Evolutionary conservation across 305 asterid species (phyloP).

Genomic region (Fraxinus nigra): DNA sequence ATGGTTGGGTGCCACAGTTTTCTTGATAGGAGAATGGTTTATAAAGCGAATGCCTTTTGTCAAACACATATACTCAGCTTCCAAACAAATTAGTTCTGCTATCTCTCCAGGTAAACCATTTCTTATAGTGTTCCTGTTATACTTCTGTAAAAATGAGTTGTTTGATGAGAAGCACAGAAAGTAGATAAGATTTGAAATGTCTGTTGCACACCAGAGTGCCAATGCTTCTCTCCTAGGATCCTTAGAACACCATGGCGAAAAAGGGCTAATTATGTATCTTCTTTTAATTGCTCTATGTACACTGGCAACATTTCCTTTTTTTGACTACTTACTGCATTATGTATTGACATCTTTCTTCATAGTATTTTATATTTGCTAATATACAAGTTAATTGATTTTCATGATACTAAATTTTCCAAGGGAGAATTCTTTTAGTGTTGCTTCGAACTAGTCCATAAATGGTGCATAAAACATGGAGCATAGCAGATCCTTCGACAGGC

Average conservation of each 20-base stretch:
- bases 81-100: slow-evolving; percentile 91
- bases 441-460: slow-evolving; percentile 5
- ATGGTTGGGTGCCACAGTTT: slow-evolving; percentile 90
- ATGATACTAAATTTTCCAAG: slow-evolving; percentile 6
- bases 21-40: slow-evolving; percentile 91
- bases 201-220: not conserved
- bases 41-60: slow-evolving; percentile 90
- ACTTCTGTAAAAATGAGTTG: not conserved
- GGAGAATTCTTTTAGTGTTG: slow-evolving; percentile 5
- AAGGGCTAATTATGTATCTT: not conserved
- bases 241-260: not conserved
- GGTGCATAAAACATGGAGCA: not conserved
- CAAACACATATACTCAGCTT: slow-evolving; percentile 81
- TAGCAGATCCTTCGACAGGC: not conserved
- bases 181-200: not conserved
- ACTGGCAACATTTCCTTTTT: not conserved
- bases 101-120: slow-evolving; percentile 72
- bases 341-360: not conserved
- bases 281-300: not conserved
- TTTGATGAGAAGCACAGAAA: not conserved
- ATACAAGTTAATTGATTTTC: not conserved
- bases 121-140: not conserved
- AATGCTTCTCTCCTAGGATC: not conserved
- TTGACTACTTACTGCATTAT: not conserved
- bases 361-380: not conserved